Conservation (phyloP, 1,139 yeast species). For the Hansenula sp. region DNA sequence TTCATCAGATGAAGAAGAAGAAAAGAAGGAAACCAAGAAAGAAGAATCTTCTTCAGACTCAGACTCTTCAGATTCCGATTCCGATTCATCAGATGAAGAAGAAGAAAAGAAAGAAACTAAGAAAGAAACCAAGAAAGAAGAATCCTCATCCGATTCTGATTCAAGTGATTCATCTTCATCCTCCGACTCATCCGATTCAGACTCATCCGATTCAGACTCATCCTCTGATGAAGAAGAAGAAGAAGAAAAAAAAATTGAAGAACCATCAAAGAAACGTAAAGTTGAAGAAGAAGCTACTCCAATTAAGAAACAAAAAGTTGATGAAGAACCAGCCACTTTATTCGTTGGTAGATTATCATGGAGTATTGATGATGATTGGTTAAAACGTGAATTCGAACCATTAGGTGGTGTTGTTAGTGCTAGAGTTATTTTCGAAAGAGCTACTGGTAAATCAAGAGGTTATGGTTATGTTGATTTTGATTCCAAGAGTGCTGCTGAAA, state of each 20-base stretch:
- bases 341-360: slow-evolving; percentile 97
- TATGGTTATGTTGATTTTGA: slow-evolving; percentile 97
- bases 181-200: slow-evolving; percentile 19
- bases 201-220: slow-evolving; percentile 22
- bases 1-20: slow-evolving; percentile 7
- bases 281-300: slow-evolving; percentile 14
- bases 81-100: slow-evolving; percentile 16
- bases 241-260: slow-evolving; percentile 12
- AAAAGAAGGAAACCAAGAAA: slow-evolving; percentile 5
- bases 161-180: slow-evolving; percentile 17
- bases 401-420: slow-evolving; percentile 82
- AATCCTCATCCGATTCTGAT: slow-evolving; percentile 14
- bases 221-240: slow-evolving; percentile 24
- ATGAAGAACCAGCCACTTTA: slow-evolving; percentile 71
- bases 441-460: slow-evolving; percentile 92
- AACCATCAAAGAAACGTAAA: slow-evolving; percentile 20
- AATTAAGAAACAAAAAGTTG: slow-evolving; percentile 35
- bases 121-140: slow-evolving; percentile 17
- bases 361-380: slow-evolving; percentile 95
- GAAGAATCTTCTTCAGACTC: slow-evolving; percentile 20
- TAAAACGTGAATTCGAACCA: slow-evolving; percentile 78
- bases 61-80: slow-evolving; percentile 24
- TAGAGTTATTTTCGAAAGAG: slow-evolving; percentile 91
- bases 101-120: too few relatives aligned
- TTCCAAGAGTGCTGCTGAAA: slow-evolving; percentile 71